Base-by-base conservation (phyloP, 345 rosid genomes). In the Leavenworthia alabamica region DNA sequence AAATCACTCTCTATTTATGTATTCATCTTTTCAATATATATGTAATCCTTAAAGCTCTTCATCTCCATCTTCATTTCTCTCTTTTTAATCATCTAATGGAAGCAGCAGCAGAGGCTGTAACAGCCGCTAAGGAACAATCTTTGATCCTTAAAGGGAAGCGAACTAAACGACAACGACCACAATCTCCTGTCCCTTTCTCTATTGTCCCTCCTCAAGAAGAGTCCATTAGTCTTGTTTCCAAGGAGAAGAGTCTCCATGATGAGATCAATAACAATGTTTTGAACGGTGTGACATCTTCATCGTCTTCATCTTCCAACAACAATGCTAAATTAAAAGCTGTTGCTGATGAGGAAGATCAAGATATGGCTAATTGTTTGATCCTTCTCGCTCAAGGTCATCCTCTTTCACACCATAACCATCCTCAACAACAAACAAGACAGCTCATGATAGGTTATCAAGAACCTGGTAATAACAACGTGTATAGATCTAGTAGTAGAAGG, bases 311-410 rank as follows among this genome's bases (percentile, higher is more conserved):
- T 19, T 59, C 78, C 7, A 56, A 54, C 44, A 80, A 73, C 42
- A 66, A 42, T 71, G 60, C n/a, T 26, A 63, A 50, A 66, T 54
- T 9, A 71, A 77, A 15, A 59, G 78, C 67, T 64, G 65, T 83
- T 0, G 77, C 81, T 3, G 82, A 85, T 3, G 82, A 85, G 44
- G 97, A 89, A 54, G 98, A 86, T 52, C 89, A 85, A 60, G 96
- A 89, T 62, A 84, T 84, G 95, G 99, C 99, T 1, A 85, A 90
- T 37, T 93, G 99, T 61, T 78, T 93, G 42, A 93, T 93, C 73
- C 90, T 93, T 41, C 80, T 93, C 0, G 89, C 99, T 0, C 91
- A 83, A 62, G 95, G 99, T 13, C 82, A 75, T 20, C 63, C 75
- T 58, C 66, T 72, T 50, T 60, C 65, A 11, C 29, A 56, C 24